These are phyloP conservation scores for Dittrichia graveolens DNA, from an alignment of 129 eudicot species.

Conservation along the genomic window DNA sequence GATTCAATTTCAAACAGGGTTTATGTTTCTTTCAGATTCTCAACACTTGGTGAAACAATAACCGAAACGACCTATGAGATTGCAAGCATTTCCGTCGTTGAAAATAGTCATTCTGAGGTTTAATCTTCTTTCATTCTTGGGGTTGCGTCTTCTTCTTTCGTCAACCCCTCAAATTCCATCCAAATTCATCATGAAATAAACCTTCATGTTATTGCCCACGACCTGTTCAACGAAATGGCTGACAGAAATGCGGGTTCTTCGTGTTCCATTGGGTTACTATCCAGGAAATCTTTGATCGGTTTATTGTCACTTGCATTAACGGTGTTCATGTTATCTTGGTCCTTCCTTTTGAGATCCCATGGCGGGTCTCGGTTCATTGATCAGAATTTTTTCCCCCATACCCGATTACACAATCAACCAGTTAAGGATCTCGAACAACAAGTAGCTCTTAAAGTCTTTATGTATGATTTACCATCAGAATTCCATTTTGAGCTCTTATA, in stretches of 20 bases:
- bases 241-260: constrained; percentile 39
- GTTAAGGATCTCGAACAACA: constrained; percentile 27
- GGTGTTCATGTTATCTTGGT: constrained; percentile 61
- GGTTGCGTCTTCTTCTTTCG: background rate
- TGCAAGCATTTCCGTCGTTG: background rate
- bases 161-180: background rate
- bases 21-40: constrained; percentile 16
- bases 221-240: constrained; percentile 42
- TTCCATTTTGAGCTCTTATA: constrained; percentile 71
- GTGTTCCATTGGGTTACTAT: constrained; percentile 38
- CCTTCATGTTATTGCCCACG: constrained; percentile 8
- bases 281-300: constrained; percentile 54
- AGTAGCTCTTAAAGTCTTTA: constrained; percentile 63
- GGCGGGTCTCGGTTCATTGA: constrained; percentile 49
- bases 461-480: constrained; percentile 88
- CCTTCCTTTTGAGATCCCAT: constrained; percentile 49
- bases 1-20: constrained; percentile 17
- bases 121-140: background rate
- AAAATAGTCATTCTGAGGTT: background rate
- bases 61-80: constrained; percentile 5
- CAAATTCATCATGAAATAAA: constrained; percentile 12
- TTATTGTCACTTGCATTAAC: constrained; percentile 51
- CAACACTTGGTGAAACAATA: background rate
- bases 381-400: constrained; percentile 43
- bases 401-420: constrained; percentile 5